These are phyloP conservation scores for Immersiella caudata DNA, from an alignment of 495 filamentous ascomycete species.

Conservation along the genomic window DNA sequence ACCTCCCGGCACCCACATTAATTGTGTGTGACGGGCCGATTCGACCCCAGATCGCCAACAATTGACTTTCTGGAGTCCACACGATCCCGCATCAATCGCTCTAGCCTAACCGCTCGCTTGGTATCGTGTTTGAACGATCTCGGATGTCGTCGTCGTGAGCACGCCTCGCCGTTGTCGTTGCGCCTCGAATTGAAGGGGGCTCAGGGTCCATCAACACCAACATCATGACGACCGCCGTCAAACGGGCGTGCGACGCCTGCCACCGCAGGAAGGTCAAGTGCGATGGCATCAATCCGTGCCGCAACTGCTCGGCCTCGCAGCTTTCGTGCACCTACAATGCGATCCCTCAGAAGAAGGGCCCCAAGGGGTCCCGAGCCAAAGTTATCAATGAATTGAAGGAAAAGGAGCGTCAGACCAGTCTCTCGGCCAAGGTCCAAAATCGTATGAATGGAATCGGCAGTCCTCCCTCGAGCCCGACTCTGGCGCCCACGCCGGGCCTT, in stretches of 20 bases:
- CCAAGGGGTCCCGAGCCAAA: conserved; percentile 80
- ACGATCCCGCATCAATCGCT: conserved; percentile 32
- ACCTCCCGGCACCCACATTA: conserved; percentile 25
- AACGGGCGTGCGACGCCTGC: conserved; percentile 79
- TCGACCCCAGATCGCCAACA: conserved; percentile 34
- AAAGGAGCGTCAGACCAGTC: conserved; percentile 63
- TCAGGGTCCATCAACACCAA: conserved; percentile 17
- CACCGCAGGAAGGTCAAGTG: conserved; percentile 84
- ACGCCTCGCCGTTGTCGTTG: conserved; percentile 26
- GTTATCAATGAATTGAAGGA: conserved; percentile 76
- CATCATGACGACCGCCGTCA: conserved; percentile 58
- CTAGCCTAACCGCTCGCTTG: conserved; percentile 23
- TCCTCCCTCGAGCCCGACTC: conserved; percentile 47
- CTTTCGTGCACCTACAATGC: conserved; percentile 78
- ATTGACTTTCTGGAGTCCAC: conserved; percentile 39
- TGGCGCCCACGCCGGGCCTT: conserved; percentile 57
- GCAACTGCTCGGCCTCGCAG: conserved; percentile 67
- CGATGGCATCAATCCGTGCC: conserved; percentile 70
- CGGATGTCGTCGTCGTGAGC: conserved; percentile 34
- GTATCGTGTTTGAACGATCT: conserved; percentile 28
- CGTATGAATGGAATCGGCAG: conserved; percentile 48
- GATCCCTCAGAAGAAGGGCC: conserved; percentile 85
- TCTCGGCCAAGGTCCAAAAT: conserved; percentile 52
- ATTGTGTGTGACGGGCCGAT: conserved; percentile 38
- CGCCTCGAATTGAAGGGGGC: conserved; percentile 25